These are phyloP conservation scores for Centrapalus pauciflorus DNA, from an alignment of 129 eudicot species.

Conservation along the genomic window DNA sequence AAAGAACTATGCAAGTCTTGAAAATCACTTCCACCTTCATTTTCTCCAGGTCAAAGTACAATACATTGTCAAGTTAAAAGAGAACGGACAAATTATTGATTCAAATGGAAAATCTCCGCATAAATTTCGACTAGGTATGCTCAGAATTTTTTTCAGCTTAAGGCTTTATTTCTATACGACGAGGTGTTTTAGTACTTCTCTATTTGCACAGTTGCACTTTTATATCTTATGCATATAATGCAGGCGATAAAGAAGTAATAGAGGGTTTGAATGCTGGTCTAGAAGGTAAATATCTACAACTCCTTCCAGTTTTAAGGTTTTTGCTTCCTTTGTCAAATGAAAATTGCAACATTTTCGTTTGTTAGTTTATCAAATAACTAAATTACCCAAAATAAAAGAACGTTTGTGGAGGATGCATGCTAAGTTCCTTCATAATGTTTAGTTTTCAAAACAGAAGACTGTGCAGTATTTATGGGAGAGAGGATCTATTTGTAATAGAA, in stretches of 20 bases:
- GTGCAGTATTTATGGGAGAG: too few relatives aligned
- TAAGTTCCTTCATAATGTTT: too few relatives aligned
- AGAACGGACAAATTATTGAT: conserved; percentile 55
- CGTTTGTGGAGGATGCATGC: too few relatives aligned
- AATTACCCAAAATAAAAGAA: too few relatives aligned
- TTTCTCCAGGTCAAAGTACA: conserved; percentile 62
- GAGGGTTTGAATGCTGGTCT: conserved; percentile 77
- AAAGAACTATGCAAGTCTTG: too few relatives aligned
- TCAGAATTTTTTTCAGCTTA: too few relatives aligned
- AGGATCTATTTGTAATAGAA: not conserved
- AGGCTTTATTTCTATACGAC: not conserved
- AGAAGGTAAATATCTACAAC: conserved; percentile 55
- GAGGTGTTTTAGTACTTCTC: not conserved
- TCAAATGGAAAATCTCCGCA: conserved; percentile 63
- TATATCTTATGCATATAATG: not conserved
- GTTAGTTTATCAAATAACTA: not conserved
- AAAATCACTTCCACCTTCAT: not conserved
- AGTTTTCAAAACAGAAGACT: too few relatives aligned
- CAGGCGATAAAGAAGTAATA: conserved; percentile 56
- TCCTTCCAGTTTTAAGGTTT: not conserved
- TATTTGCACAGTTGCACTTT: not conserved
- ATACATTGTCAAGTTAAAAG: conserved; percentile 65
- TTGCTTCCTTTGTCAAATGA: not conserved
- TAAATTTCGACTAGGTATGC: conserved; percentile 74
- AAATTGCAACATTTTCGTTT: conserved; percentile 1